Evolutionary conservation across 768 basidiomycete species (phyloP).

Genomic region (Podaxis sp.): DNA sequence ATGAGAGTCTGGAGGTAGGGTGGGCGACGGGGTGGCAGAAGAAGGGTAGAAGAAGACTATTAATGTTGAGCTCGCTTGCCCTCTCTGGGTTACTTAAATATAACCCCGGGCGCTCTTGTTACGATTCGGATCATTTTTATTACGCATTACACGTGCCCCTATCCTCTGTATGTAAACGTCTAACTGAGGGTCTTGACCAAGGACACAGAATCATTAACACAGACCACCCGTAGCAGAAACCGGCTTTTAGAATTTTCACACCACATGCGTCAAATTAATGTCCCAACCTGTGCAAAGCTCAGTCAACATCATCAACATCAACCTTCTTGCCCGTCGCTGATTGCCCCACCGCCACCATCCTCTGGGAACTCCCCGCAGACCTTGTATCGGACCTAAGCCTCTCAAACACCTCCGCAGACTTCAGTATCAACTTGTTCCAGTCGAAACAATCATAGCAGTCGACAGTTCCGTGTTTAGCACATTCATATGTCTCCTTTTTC

Average conservation of each 20-base stretch:
- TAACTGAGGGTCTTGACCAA: no score
- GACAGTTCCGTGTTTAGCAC: slow-evolving; percentile 6
- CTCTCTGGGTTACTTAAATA: slow-evolving; percentile 5
- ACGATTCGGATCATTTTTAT: neutral
- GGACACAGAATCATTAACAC: no score
- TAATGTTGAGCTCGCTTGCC: neutral
- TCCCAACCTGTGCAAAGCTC: neutral
- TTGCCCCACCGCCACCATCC: neutral
- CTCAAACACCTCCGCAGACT: neutral
- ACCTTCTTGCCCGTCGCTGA: neutral
- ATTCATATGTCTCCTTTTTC: slow-evolving; percentile 5
- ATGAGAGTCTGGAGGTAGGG: neutral
- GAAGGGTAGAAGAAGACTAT: neutral
- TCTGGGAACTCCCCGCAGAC: neutral
- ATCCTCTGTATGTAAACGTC: no score
- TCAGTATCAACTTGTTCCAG: neutral
- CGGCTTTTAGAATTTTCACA: neutral
- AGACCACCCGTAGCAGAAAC: no score
- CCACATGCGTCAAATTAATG: neutral
- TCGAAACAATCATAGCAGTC: slow-evolving; percentile 9
- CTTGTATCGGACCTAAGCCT: neutral
- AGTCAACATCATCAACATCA: neutral
- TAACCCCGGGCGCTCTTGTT: neutral
- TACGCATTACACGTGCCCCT: neutral
- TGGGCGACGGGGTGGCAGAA: neutral